Evolutionary conservation across 495 filamentous ascomycete species (phyloP).

Genomic region (Hapsidospora chrysogenum): DNA sequence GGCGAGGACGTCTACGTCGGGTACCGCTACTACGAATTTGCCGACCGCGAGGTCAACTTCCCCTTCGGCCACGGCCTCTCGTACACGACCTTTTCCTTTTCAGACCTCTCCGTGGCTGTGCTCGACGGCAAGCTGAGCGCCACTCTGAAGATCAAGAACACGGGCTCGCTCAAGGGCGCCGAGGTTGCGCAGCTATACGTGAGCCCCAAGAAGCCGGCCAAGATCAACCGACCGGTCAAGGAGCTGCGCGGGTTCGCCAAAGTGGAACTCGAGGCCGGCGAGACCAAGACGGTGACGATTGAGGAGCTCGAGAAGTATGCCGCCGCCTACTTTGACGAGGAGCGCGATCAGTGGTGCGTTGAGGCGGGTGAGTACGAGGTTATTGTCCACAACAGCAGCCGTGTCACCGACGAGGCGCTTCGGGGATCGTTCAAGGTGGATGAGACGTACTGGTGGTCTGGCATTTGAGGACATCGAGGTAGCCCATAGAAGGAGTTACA

Average conservation of each 20-base stretch:
- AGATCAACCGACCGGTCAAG: constrained; percentile 41
- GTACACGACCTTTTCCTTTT: constrained; percentile 51
- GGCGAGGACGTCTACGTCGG: constrained; percentile 66
- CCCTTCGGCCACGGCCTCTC: constrained; percentile 61
- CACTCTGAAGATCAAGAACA: constrained; percentile 31
- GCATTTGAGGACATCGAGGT: constrained; percentile 10
- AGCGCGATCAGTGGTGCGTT: constrained; percentile 44
- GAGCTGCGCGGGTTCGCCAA: constrained; percentile 64
- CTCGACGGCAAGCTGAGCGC: constrained; percentile 23
- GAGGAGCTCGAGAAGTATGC: constrained; percentile 41
- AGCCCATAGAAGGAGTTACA: too few species aligned
- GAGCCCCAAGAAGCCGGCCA: constrained; percentile 23
- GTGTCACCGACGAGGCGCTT: constrained; percentile 18
- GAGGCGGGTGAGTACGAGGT: constrained; percentile 50
- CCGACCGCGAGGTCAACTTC: constrained; percentile 43
- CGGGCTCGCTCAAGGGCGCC: constrained; percentile 43
- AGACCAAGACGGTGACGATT: constrained; percentile 40
- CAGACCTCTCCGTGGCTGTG: constrained; percentile 24
- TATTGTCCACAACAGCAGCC: constrained; percentile 34
- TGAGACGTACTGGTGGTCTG: constrained; percentile 42
- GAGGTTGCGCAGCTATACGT: constrained; percentile 52
- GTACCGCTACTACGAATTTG: constrained; percentile 59
- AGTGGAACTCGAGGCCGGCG: constrained; percentile 43
- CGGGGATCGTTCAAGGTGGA: constrained; percentile 30
- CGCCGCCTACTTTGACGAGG: constrained; percentile 55